Evolutionary conservation across 108 stramenopile genomes (phyloP).

Genomic region (Discostella stelligeroides): DNA sequence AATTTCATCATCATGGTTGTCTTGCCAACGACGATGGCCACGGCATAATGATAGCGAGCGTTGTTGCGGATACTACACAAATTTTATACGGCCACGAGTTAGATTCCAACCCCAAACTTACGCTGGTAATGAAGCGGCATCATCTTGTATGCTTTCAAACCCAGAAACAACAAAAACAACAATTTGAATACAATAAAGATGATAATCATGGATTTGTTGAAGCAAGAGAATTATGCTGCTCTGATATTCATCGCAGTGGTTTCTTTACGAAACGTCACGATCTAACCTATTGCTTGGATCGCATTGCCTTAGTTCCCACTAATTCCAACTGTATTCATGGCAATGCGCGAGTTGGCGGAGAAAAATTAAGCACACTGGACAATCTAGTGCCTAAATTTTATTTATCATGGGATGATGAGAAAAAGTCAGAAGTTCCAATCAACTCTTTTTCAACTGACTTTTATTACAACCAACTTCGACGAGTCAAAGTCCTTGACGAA

Average conservation of each 20-base stretch:
- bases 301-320: constrained; percentile 24
- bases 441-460: background rate
- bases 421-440: too few relatives aligned
- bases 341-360: background rate
- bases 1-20: too few relatives aligned
- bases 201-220: background rate
- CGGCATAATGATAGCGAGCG: constrained; percentile 14
- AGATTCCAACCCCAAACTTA: background rate
- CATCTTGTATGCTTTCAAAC: constrained; percentile 24
- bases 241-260: constrained; percentile 13
- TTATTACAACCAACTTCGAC: constrained; percentile 15
- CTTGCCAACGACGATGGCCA: background rate
- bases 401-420: constrained; percentile 14
- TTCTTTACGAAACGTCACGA: constrained; percentile 1
- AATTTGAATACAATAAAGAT: background rate
- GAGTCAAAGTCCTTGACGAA: constrained; percentile 7
- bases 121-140: constrained; percentile 14
- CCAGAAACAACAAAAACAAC: background rate
- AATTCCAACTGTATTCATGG: background rate
- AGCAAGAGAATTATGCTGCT: constrained; percentile 25
- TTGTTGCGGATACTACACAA: constrained; percentile 21
- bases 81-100: background rate
- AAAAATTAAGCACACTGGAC: background rate
- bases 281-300: constrained; percentile 17
- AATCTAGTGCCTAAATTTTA: constrained; percentile 25